Conservation (phyloP, 306 rosid species). For the Cucumis cinereus region DNA sequence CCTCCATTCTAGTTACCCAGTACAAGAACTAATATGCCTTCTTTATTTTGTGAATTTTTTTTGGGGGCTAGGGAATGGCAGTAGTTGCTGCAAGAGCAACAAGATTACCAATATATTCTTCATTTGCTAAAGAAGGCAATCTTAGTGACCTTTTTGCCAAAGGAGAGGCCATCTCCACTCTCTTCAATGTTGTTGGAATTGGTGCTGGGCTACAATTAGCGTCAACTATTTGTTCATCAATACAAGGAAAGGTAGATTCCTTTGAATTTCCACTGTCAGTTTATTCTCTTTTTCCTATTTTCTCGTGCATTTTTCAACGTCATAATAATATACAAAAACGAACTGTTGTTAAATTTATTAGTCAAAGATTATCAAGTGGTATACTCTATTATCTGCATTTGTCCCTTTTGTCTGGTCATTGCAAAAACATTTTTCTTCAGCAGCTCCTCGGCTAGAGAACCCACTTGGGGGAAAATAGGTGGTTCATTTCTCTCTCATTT, state of each 20-base stretch:
- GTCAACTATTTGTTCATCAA: slow-evolving; percentile 77
- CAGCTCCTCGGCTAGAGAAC: too few relatives aligned
- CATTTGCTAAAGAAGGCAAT: slow-evolving; percentile 97
- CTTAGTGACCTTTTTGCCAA: slow-evolving; percentile 96
- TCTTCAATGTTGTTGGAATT: slow-evolving; percentile 77
- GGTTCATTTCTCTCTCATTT: too few relatives aligned
- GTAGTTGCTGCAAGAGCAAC: slow-evolving; percentile 99
- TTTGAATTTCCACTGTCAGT: background rate
- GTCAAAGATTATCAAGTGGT: too few relatives aligned
- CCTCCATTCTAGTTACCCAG: background rate
- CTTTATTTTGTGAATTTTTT: background rate
- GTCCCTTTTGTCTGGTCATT: too few relatives aligned
- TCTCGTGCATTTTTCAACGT: background rate
- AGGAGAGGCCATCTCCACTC: slow-evolving; percentile 98
- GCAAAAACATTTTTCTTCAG: too few relatives aligned
- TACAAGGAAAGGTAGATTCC: slow-evolving; percentile 71
- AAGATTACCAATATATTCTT: slow-evolving; percentile 94
- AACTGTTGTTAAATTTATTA: background rate
- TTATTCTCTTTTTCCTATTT: background rate
- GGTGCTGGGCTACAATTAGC: slow-evolving; percentile 92
- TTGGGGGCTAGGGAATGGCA: slow-evolving; percentile 74
- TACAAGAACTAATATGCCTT: background rate
- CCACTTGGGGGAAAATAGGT: too few relatives aligned
- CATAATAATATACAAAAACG: background rate
- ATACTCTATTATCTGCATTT: too few relatives aligned